Conservation (phyloP, 2,329 filamentous ascomycete species). For the Fusarium sp. region DNA sequence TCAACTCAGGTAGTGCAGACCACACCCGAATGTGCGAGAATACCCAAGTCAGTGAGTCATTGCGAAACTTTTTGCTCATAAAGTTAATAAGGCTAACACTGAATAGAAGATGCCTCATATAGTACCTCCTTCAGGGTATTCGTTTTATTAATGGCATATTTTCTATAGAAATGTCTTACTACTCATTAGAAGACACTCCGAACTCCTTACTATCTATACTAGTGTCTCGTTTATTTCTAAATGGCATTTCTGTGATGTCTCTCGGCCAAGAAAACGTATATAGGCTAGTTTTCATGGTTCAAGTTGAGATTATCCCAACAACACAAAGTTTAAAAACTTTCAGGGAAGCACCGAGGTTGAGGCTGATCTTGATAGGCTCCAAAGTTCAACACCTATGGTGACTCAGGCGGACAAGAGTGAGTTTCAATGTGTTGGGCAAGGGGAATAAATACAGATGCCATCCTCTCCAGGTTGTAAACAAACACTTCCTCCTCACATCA, state of each 20-base stretch:
- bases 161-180: neutral
- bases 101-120: neutral
- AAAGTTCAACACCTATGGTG: neutral
- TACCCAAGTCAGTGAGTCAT: neutral
- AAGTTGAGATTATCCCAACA: neutral
- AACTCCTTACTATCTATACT: neutral
- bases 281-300: neutral
- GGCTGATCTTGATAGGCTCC: neutral
- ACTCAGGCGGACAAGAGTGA: neutral
- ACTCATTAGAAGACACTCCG: neutral
- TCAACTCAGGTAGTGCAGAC: neutral
- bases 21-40: neutral
- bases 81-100: neutral
- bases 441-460: neutral
- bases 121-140: neutral
- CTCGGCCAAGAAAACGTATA: neutral
- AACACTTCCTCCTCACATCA: neutral
- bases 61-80: neutral
- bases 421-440: neutral
- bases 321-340: neutral
- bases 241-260: neutral
- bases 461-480: neutral
- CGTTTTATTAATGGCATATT: neutral
- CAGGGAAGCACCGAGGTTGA: neutral
- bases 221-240: neutral